Evolutionary conservation across 345 rosid genomes (phyloP), one percentile per base, ranked within the genome.

Genomic region (Erysimum cheiranthoides): DNA sequence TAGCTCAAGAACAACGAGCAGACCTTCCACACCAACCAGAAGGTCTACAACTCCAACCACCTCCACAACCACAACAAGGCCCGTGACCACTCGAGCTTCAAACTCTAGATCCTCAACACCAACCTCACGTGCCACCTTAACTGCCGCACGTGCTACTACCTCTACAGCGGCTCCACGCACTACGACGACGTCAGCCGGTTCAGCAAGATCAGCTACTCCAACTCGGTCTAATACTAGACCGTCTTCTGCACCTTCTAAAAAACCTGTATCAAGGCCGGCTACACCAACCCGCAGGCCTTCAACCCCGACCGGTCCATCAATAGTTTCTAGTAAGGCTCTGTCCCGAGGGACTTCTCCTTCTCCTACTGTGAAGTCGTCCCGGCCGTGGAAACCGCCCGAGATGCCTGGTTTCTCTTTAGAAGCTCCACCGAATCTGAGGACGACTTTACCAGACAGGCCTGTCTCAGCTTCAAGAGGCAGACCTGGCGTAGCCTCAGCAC

Each of bases 401-500:
- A 56, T 79, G 75, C 87, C 93, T 66, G 96, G 87, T 14, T 85
- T 82, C 73, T 87, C 96, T 28, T 83, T 79, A 71, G 88, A 85
- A 83, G 49, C 89, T 11, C 82, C 82, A 25, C 90, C 94, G 8
- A 93, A 89, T 86, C 78, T 88, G 58, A 88, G 86, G 77, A 86
- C 97, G 6, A 77, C 87, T 71, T n/a, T 80, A 73, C 76, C 89
- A 14, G 80, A 88, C 18, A 83, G 97, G 51, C 96, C 92, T 11
- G 69, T 75, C 79, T 89, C 98, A 58, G 88, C 90, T 16, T 62
- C 96, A 49, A 84, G 91, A 73, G 88, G 90, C 14, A 86, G 98
- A 59, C 87, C 88, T 62, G 88, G 90, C 75, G 80, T 68, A 34
- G 71, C 91, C 68, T 57, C 75, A 59, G 90, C 87, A 36, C 83